These are phyloP conservation scores for Scopulariopsis brevicaulis DNA, from an alignment of 2,329 filamentous ascomycete genomes.

Conservation along the genomic window DNA sequence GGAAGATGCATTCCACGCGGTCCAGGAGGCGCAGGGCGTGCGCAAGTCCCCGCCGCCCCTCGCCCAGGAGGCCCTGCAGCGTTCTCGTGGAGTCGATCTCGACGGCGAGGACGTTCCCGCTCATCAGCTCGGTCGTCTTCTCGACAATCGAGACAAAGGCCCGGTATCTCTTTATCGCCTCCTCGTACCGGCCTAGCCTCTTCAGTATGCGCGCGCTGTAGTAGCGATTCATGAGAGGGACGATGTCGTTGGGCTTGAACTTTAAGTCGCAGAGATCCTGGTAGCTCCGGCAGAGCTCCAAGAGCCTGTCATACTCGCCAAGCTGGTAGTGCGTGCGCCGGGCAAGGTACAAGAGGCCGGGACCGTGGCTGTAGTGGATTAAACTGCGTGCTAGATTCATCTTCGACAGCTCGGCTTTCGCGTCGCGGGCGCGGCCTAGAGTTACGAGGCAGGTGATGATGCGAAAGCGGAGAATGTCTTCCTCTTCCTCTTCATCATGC, in stretches of 20 bases:
- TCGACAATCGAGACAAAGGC: neutral
- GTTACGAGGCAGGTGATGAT: neutral
- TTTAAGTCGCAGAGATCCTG: constrained; percentile 1
- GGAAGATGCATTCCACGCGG: neutral
- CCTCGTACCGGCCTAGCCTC: neutral
- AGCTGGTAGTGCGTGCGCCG: neutral
- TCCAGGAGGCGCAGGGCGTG: constrained; percentile 1
- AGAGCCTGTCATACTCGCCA: neutral
- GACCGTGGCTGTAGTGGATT: constrained; percentile 4
- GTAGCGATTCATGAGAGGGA: constrained; percentile 1
- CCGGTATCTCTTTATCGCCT: neutral
- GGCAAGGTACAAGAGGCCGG: neutral
- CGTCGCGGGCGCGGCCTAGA: neutral
- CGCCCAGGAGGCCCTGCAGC: neutral
- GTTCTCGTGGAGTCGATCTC: neutral
- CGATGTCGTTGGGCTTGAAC: neutral
- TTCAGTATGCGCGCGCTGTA: neutral
- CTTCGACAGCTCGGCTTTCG: neutral
- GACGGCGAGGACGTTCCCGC: neutral
- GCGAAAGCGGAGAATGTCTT: neutral
- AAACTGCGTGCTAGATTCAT: neutral
- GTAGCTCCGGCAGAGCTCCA: neutral
- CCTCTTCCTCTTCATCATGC: neutral
- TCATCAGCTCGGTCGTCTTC: neutral
- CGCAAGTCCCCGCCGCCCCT: neutral